A percentile compares a stretch with the other conserved stretches of the same genome.
Evolutionary conservation across 768 basidiomycete genomes (phyloP).

Genomic region (Cantharellus anzutake): DNA sequence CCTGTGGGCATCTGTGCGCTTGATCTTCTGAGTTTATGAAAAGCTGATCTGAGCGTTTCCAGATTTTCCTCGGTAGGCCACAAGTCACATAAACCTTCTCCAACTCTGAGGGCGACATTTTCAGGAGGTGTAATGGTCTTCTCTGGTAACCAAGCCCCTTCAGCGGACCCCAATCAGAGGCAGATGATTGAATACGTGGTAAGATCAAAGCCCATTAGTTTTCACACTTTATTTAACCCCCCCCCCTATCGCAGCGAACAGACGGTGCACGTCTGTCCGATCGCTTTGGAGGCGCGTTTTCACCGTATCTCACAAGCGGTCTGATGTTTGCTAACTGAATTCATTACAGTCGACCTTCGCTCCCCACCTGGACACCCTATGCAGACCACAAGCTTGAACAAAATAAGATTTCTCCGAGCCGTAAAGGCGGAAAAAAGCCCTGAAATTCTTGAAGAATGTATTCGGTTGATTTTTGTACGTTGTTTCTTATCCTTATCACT

Average conservation of each 20-base stretch:
- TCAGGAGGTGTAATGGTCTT: neutral
- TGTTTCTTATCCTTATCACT: neutral
- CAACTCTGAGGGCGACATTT: neutral
- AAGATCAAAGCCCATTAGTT: no score
- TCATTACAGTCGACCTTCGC: neutral
- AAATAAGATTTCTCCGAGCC: neutral
- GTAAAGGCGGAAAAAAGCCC: neutral
- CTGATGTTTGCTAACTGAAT: no score
- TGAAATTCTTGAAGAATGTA: neutral
- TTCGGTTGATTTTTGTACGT: neutral
- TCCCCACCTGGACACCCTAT: neutral
- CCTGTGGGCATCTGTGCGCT: neutral
- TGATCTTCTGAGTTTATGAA: neutral
- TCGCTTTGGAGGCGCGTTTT: no score
- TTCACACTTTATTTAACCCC: no score
- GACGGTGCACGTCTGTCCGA: no score
- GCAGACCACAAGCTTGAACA: neutral
- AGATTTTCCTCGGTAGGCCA: neutral
- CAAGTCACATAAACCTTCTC: neutral
- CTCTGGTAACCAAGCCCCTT: neutral
- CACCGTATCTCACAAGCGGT: no score
- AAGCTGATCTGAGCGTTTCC: neutral
- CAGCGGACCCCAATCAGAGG: neutral
- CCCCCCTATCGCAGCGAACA: no score
- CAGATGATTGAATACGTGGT: neutral